Evolutionary conservation across 345 rosid species (phyloP).

Genomic region (Aurinia saxatilis): DNA sequence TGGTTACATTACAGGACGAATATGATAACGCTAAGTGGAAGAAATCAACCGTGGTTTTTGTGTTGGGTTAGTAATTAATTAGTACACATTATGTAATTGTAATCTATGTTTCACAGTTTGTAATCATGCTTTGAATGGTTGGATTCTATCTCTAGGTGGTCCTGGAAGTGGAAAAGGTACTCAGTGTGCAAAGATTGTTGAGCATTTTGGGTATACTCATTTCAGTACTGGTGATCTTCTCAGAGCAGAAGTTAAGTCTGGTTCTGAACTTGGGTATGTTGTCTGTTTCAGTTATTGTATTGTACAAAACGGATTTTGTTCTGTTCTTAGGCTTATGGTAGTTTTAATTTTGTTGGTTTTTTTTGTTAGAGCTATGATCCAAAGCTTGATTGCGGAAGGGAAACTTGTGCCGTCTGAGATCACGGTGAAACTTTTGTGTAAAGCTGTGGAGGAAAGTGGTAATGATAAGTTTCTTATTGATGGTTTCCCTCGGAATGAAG

Average conservation of each 20-base stretch:
- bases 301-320: not conserved
- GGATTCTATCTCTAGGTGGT: slow-evolving; percentile 65
- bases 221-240: slow-evolving; percentile 87
- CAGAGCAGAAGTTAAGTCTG: slow-evolving; percentile 60
- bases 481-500: slow-evolving; percentile 87
- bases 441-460: slow-evolving; percentile 50
- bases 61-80: too few relatives aligned
- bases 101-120: too few relatives aligned
- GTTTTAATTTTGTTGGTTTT: not conserved
- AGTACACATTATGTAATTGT: slow-evolving; percentile 12
- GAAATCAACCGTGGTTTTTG: slow-evolving; percentile 76
- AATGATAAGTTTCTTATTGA: slow-evolving; percentile 68
- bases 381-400: slow-evolving; percentile 58
- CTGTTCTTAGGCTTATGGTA: not conserved
- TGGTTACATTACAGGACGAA: slow-evolving; percentile 47
- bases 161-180: slow-evolving; percentile 95
- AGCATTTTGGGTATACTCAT: slow-evolving; percentile 67
- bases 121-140: not conserved
- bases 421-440: slow-evolving; percentile 69
- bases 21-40: slow-evolving; percentile 37
- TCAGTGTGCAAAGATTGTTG: slow-evolving; percentile 59
- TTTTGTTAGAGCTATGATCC: slow-evolving; percentile 51
- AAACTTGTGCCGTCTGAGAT: slow-evolving; percentile 86
- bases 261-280: slow-evolving; percentile 71
- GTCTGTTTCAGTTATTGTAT: not conserved